These are phyloP conservation scores for Pythium volutum DNA, from an alignment of 352 stramenopile species.

Conservation along the genomic window DNA sequence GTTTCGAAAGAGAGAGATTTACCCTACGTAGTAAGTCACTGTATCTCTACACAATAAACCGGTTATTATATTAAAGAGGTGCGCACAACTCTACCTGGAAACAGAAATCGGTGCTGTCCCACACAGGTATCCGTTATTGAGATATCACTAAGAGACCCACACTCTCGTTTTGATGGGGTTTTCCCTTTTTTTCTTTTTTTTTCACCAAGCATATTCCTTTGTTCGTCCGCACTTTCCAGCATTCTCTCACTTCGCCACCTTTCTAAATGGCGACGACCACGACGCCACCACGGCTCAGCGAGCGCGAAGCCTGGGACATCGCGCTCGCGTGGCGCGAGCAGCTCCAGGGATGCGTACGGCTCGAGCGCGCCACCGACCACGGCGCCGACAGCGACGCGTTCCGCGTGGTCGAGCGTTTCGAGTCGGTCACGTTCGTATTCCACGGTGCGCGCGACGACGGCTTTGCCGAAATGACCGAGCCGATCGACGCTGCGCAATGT, in stretches of 20 bases:
- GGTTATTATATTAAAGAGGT: no score
- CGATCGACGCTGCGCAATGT: not conserved
- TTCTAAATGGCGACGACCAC: not conserved
- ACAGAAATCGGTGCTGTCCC: no score
- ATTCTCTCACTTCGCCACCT: not conserved
- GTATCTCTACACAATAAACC: no score
- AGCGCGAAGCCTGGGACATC: constrained; percentile 12
- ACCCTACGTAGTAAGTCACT: no score
- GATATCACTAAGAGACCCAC: no score
- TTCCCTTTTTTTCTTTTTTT: no score
- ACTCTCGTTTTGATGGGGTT: no score
- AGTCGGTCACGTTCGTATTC: constrained; percentile 13
- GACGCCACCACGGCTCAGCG: not conserved
- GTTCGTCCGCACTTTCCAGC: no score
- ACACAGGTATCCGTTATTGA: no score
- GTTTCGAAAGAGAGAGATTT: no score
- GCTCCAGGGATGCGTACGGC: not conserved
- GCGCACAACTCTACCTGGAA: no score
- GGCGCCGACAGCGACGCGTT: not conserved
- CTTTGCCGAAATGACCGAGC: not conserved
- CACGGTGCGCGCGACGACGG: constrained; percentile 1
- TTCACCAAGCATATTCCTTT: no score
- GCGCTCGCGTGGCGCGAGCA: constrained; percentile 8
- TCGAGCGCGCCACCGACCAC: not conserved
- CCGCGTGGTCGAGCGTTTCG: constrained; percentile 7